Evolutionary conservation across 148 eudicot genomes (phyloP), one percentile per base, ranked within the genome.

Genomic region (Cornus controversa): DNA sequence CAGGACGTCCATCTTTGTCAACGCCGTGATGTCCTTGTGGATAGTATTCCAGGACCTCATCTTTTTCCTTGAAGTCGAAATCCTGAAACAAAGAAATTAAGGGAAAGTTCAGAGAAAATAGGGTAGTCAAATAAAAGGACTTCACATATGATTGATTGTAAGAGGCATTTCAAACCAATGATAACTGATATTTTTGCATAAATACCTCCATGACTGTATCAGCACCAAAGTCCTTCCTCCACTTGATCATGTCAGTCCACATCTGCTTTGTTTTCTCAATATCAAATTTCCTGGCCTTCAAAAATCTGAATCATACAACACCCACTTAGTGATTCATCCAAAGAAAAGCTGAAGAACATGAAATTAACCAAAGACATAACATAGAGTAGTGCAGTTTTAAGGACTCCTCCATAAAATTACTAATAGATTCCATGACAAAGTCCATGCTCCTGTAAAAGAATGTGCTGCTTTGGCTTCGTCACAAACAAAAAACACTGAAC

Each of bases 11-110:
- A 67, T 92, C 93, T 82, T 92, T 94, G 78, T 94, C 98, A 54
- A 92, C 89, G 67, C 98, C 98, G 84, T 94, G 98, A 81, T 94
- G 89, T 66, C 98, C 98, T 77, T 94, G 98, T 47, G 98, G 98
- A 75, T 94, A 94, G 84, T 94, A 81, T 74, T 88, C 77, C 31
- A 82, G 84, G 16, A 94, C 98, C 82, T 91, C 92, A 26, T 90
- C 86, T 67, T 80, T 87, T 78, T 92, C 97, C 79, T 87, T 79
- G 82, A 92, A 94, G 65, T 91, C 86, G 70, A 94, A 94, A 70
- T 92, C 95, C 98, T 94, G 62, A 7, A 27, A 40, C 45, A 40
- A 42, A 71, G 72, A 76, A 37, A 7, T 6, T 25, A 23, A 27
- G 37, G 42, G 53, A 2, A 37, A 40, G 78, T 45, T 71, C 26